A percentile compares a stretch with the other conserved stretches of the same genome.
Evolutionary conservation across 1,139 yeast genomes (phyloP).

Genomic region (Debaryomyces nepalensis): DNA sequence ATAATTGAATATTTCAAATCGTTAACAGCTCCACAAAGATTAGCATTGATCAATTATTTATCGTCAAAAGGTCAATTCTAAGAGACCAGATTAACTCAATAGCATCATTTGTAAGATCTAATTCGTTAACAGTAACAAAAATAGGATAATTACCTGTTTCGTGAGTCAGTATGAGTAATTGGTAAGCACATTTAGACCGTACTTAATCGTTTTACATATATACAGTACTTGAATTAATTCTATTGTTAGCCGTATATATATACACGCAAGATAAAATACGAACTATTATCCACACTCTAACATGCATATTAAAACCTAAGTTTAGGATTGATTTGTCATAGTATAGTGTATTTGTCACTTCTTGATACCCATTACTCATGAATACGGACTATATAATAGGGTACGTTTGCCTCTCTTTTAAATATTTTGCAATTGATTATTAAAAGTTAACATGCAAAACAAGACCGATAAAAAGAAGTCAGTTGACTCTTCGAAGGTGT

Average conservation of each 20-base stretch:
- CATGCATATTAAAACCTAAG: not conserved
- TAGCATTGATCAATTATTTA: conserved; percentile 4
- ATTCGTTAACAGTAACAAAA: too few relatives aligned
- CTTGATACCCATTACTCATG: not conserved
- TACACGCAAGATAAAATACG: too few relatives aligned
- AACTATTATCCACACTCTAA: not conserved
- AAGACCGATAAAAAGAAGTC: conserved; percentile 5
- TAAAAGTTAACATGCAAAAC: too few relatives aligned
- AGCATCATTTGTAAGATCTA: too few relatives aligned
- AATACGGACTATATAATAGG: not conserved
- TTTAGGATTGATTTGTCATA: not conserved
- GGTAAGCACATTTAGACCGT: not conserved
- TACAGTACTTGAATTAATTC: not conserved
- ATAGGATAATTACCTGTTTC: too few relatives aligned
- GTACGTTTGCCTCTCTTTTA: too few relatives aligned
- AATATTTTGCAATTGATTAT: too few relatives aligned
- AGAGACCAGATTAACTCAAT: too few relatives aligned
- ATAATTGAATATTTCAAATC: not conserved
- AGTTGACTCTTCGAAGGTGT: not conserved
- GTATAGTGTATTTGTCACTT: too few relatives aligned
- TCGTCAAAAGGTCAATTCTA: not conserved
- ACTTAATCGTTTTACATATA: not conserved
- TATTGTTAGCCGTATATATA: not conserved
- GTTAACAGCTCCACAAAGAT: conserved; percentile 8
- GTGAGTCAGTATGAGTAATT: too few relatives aligned